Conservation (phyloP, 2,329 filamentous ascomycete genomes). For the Cercospora janseana region DNA sequence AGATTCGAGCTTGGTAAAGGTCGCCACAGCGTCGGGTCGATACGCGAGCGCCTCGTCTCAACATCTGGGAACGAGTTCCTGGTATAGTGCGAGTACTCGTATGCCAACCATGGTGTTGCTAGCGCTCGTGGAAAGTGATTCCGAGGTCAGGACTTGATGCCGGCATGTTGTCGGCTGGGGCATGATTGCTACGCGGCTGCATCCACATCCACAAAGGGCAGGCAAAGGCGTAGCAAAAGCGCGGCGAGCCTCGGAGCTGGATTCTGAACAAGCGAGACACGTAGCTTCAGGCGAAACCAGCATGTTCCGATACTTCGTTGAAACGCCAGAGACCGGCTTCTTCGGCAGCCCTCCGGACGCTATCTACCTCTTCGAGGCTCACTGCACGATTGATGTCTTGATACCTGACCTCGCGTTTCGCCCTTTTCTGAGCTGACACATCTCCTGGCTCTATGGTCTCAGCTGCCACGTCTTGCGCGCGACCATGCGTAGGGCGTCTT, state of each 20-base stretch:
- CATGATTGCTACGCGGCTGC: slow-evolving; percentile 10
- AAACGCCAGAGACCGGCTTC: slow-evolving; percentile 76
- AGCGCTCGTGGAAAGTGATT: neutral
- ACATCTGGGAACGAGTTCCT: no score
- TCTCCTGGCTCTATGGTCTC: slow-evolving; percentile 34
- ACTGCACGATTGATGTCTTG: slow-evolving; percentile 75
- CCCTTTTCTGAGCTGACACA: slow-evolving; percentile 28
- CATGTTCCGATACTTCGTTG: slow-evolving; percentile 61
- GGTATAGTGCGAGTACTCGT: no score
- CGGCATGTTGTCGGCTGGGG: slow-evolving; percentile 9
- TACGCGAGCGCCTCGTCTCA: slow-evolving; percentile 5
- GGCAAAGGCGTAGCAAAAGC: neutral
- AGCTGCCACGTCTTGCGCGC: slow-evolving; percentile 32
- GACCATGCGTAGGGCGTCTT: slow-evolving; percentile 40
- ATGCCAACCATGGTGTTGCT: neutral
- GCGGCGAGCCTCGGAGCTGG: slow-evolving; percentile 9
- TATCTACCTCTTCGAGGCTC: slow-evolving; percentile 61
- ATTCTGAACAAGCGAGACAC: slow-evolving; percentile 1
- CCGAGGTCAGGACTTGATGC: neutral
- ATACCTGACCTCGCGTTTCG: slow-evolving; percentile 59
- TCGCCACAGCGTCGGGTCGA: slow-evolving; percentile 9
- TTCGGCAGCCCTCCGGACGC: slow-evolving; percentile 65
- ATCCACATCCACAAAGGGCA: slow-evolving; percentile 9
- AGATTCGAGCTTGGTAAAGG: slow-evolving; percentile 11
- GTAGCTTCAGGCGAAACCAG: slow-evolving; percentile 51